Evolutionary conservation across 768 basidiomycete genomes (phyloP).

Genomic region (Porphyrellus cyaneotinctus): DNA sequence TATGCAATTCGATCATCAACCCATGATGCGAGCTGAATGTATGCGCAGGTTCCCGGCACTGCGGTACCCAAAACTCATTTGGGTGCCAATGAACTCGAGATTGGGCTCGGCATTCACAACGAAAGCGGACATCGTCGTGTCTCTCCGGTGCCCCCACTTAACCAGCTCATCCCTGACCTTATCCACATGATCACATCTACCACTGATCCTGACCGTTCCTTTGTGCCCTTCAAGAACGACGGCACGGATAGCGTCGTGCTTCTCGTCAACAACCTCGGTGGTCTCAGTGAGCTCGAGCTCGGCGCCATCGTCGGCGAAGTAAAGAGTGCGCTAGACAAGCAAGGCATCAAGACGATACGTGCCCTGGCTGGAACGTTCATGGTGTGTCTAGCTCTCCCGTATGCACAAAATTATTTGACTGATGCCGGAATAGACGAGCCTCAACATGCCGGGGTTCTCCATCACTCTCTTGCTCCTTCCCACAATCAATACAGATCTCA

Average conservation of each 20-base stretch:
- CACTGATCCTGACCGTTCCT: slow-evolving; percentile 71
- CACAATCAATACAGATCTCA: slow-evolving; percentile 31
- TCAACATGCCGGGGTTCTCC: slow-evolving; percentile 93
- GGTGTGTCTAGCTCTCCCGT: slow-evolving; percentile 40
- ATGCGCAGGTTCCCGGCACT: slow-evolving; percentile 70
- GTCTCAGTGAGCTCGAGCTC: slow-evolving; percentile 79
- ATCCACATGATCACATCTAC: slow-evolving; percentile 69
- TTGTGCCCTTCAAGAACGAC: slow-evolving; percentile 62
- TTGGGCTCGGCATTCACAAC: slow-evolving; percentile 91
- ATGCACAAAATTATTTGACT: not conserved
- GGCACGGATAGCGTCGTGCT: slow-evolving; percentile 69
- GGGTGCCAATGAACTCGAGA: slow-evolving; percentile 66
- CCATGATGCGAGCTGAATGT: not conserved
- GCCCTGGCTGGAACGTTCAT: slow-evolving; percentile 82
- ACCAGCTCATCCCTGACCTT: slow-evolving; percentile 64
- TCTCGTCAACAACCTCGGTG: slow-evolving; percentile 86
- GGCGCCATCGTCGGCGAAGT: slow-evolving; percentile 63
- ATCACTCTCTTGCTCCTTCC: slow-evolving; percentile 79
- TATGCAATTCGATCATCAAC: slow-evolving; percentile 25
- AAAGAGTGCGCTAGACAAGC: slow-evolving; percentile 48
- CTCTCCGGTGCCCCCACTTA: slow-evolving; percentile 67
- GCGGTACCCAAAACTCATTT: slow-evolving; percentile 54
- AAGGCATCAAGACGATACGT: slow-evolving; percentile 55
- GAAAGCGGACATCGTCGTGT: slow-evolving; percentile 71
- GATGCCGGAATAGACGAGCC: slow-evolving; percentile 55